Evolutionary conservation across 2,329 filamentous ascomycete genomes (phyloP).

Genomic region (Hypoxylon sp.): DNA sequence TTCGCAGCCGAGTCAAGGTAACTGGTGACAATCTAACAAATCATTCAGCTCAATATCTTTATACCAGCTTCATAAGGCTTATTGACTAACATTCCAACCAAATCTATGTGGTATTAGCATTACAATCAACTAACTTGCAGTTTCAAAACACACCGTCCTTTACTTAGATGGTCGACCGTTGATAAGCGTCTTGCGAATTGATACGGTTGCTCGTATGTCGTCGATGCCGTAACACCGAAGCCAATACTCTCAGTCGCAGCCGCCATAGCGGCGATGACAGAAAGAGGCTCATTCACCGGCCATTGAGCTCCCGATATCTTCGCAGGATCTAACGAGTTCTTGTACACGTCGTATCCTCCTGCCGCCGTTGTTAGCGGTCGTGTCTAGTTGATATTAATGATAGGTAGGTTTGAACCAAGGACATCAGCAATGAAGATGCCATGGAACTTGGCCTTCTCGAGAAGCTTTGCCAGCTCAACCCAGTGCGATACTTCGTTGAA

Average conservation of each 20-base stretch:
- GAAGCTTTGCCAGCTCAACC: slow-evolving; percentile 73
- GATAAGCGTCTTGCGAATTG: slow-evolving; percentile 75
- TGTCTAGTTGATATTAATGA: slow-evolving; percentile 21
- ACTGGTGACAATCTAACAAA: slow-evolving; percentile 76
- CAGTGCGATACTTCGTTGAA: slow-evolving; percentile 74
- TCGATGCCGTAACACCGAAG: slow-evolving; percentile 78
- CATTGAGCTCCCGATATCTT: slow-evolving; percentile 76
- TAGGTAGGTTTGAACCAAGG: slow-evolving; percentile 56
- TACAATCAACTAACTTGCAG: not conserved
- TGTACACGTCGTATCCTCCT: slow-evolving; percentile 80
- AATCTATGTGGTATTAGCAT: slow-evolving; percentile 55
- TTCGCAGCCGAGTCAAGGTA: slow-evolving; percentile 79
- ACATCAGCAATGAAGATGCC: slow-evolving; percentile 77
- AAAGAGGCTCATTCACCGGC: slow-evolving; percentile 78
- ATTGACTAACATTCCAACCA: slow-evolving; percentile 66
- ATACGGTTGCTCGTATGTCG: slow-evolving; percentile 80
- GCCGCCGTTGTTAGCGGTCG: not conserved
- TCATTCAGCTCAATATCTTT: slow-evolving; percentile 21
- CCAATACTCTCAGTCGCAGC: slow-evolving; percentile 76
- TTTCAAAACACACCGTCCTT: slow-evolving; percentile 65
- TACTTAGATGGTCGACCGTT: slow-evolving; percentile 77
- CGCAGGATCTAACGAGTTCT: slow-evolving; percentile 70
- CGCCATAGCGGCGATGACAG: slow-evolving; percentile 77
- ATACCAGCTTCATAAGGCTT: not conserved
- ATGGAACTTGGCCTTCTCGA: slow-evolving; percentile 75